These are phyloP conservation scores for Castanea mollissima DNA, from an alignment of 306 rosid species.

Conservation along the genomic window DNA sequence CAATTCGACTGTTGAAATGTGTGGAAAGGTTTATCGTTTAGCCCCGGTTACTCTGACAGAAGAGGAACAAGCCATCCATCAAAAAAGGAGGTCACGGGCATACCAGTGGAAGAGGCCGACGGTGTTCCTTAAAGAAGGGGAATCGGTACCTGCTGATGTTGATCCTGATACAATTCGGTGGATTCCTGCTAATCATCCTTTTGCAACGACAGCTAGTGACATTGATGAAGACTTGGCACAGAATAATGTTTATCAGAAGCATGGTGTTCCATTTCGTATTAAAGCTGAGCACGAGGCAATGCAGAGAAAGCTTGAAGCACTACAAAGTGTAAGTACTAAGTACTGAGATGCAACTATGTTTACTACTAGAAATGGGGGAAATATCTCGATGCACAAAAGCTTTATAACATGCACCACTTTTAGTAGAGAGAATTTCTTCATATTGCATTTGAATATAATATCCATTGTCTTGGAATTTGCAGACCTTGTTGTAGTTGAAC, in stretches of 20 bases:
- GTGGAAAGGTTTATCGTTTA: constrained; percentile 87
- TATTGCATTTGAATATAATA: not conserved
- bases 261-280: constrained; percentile 91
- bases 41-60: constrained; percentile 92
- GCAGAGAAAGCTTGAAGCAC: constrained; percentile 79
- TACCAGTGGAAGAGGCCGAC: constrained; percentile 98
- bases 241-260: constrained; percentile 78
- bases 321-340: constrained; percentile 61
- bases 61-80: constrained; percentile 79
- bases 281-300: constrained; percentile 95
- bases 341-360: constrained; percentile 1
- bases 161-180: constrained; percentile 91
- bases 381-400: not conserved
- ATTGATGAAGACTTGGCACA: constrained; percentile 88
- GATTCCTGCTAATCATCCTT: constrained; percentile 96
- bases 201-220: constrained; percentile 84
- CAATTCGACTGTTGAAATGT: constrained; percentile 78
- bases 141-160: constrained; percentile 70
- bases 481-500: not conserved
- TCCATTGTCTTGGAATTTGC: not conserved
- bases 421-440: not conserved
- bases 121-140: constrained; percentile 87
- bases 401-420: constrained; percentile 8
- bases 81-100: constrained; percentile 83
- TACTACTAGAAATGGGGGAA: not conserved